These are phyloP conservation scores for Coemansia aciculifera DNA, from an alignment of 192 early-diverging fungal genomes.

Conservation along the genomic window DNA sequence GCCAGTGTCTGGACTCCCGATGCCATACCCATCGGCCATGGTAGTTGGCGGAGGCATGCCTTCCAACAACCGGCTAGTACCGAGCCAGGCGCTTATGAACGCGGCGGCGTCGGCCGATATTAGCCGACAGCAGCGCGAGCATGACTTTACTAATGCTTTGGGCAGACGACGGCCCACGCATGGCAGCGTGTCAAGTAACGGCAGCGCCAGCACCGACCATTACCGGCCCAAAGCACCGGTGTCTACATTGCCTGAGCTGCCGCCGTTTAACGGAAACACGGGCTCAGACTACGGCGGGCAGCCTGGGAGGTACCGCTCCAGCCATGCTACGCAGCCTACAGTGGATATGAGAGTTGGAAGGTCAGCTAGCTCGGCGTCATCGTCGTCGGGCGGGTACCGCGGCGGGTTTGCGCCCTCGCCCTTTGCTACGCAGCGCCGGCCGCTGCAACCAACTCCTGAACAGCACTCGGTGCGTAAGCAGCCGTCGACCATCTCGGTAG, in stretches of 20 bases:
- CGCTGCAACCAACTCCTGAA: conserved; percentile 24
- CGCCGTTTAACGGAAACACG: conserved; percentile 37
- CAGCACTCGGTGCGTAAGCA: conserved; percentile 38
- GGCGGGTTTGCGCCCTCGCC: conserved; percentile 10
- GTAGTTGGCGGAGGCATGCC: conserved; percentile 53
- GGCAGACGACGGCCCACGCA: conserved; percentile 44
- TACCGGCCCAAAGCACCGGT: conserved; percentile 7
- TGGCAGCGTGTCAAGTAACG: conserved; percentile 24
- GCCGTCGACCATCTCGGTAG: conserved; percentile 35
- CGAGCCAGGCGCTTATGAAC: conserved; percentile 36
- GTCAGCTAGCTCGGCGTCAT: conserved; percentile 45
- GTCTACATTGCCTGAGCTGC: conserved; percentile 14
- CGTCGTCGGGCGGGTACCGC: conserved; percentile 35
- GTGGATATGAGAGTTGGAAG: conserved; percentile 40
- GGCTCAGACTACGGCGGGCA: background rate
- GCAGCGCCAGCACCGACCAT: conserved; percentile 17
- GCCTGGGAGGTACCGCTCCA: conserved; percentile 3
- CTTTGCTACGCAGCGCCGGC: conserved; percentile 38
- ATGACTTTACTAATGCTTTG: conserved; percentile 41
- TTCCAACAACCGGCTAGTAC: conserved; percentile 31
- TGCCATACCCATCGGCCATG: conserved; percentile 47
- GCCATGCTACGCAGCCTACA: conserved; percentile 7
- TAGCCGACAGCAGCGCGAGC: conserved; percentile 43
- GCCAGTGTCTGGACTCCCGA: conserved; percentile 9
- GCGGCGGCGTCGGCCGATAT: conserved; percentile 39